A percentile compares a stretch with the other conserved stretches of the same genome.
These are phyloP conservation scores for Yarrowia keelungensis DNA, from an alignment of 805 yeast genomes.

Conservation along the genomic window DNA sequence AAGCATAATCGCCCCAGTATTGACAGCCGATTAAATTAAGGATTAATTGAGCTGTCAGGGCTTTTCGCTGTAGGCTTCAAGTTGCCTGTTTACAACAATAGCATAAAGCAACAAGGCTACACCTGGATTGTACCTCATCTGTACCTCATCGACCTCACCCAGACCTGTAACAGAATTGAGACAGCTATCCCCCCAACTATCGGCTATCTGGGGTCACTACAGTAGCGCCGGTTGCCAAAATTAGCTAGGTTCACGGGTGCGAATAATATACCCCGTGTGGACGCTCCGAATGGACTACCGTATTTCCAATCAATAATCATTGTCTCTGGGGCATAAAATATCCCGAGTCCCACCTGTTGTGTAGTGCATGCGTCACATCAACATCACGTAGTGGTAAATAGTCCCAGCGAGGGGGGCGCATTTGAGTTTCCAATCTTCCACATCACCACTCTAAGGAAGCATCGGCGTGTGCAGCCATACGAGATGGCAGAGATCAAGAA, in stretches of 20 bases:
- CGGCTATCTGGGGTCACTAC: too few species aligned
- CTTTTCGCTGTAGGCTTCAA: too few species aligned
- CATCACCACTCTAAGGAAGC: constrained; percentile 38
- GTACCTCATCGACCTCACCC: too few species aligned
- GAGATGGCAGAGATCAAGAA: constrained; percentile 39
- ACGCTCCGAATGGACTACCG: too few species aligned
- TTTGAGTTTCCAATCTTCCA: constrained; percentile 38
- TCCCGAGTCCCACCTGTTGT: constrained; percentile 1
- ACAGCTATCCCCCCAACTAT: background rate
- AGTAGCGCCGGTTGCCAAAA: background rate
- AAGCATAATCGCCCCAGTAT: too few species aligned
- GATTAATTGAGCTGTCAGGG: background rate
- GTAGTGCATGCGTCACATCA: constrained; percentile 2
- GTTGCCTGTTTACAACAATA: too few species aligned
- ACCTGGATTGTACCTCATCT: too few species aligned
- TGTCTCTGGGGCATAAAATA: too few species aligned
- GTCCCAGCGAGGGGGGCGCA: constrained; percentile 37
- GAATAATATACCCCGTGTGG: constrained; percentile 1
- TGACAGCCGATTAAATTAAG: background rate
- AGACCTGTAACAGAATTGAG: background rate
- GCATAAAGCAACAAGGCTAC: too few species aligned
- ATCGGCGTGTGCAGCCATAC: constrained; percentile 38
- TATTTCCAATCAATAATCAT: too few species aligned
- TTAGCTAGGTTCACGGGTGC: background rate
- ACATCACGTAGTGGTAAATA: constrained; percentile 20